Evolutionary conservation across 768 basidiomycete species (phyloP).

Genomic region (Calocybe cyanea): DNA sequence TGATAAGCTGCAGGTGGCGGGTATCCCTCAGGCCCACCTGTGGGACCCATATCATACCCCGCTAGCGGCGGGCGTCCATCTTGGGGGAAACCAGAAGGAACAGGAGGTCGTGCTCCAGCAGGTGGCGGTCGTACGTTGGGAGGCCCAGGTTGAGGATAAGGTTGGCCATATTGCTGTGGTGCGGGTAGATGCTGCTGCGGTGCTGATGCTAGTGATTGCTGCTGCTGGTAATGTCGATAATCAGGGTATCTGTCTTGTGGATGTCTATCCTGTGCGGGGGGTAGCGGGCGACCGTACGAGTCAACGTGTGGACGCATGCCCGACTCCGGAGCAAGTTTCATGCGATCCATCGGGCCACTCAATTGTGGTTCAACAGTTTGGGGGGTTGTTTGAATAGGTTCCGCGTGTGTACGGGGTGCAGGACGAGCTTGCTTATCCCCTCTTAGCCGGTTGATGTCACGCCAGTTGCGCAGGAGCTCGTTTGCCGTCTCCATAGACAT

Average conservation of each 20-base stretch:
- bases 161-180: conserved; percentile 22
- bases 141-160: conserved; percentile 26
- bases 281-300: conserved; percentile 33
- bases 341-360: conserved; percentile 35
- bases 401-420: conserved; percentile 28
- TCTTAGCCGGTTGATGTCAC: conserved; percentile 80
- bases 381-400: conserved; percentile 22
- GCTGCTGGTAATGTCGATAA: conserved; percentile 37
- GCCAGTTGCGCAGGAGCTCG: conserved; percentile 83
- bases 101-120: conserved; percentile 38
- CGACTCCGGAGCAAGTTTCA: conserved; percentile 42
- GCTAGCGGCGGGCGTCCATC: conserved; percentile 29
- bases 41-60: conserved; percentile 28
- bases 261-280: conserved; percentile 31
- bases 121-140: conserved; percentile 32
- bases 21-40: conserved; percentile 25
- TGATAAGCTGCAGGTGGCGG: conserved; percentile 31
- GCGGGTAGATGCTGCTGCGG: conserved; percentile 21
- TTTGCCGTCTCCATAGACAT: conserved; percentile 99
- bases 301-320: conserved; percentile 29
- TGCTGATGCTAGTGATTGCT: conserved; percentile 19
- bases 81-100: conserved; percentile 43
- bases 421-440: conserved; percentile 43
- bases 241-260: conserved; percentile 30
- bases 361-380: conserved; percentile 27